These are phyloP conservation scores for Paraconiothyrium brasiliense DNA, from an alignment of 2,329 filamentous ascomycete species.

Conservation along the genomic window DNA sequence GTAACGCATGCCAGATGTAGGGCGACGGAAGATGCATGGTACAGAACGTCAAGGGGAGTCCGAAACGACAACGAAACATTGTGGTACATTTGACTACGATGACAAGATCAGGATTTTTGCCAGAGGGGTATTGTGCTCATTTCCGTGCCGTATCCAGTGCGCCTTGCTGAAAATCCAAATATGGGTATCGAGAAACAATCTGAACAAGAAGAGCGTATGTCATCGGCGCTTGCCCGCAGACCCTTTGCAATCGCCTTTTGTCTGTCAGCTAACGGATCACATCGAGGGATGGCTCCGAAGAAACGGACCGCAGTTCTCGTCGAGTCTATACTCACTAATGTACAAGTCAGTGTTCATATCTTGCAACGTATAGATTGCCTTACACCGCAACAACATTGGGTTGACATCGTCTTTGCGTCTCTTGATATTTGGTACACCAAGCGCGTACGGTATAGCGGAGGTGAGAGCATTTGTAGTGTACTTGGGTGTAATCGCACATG, in stretches of 20 bases:
- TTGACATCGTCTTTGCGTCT: conserved; percentile 65
- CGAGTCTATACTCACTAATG: conserved; percentile 57
- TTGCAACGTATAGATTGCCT: conserved; percentile 18
- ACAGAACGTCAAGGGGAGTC: conserved; percentile 12
- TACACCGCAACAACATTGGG: conserved; percentile 64
- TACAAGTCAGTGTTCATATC: conserved; percentile 21
- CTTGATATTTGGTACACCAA: conserved; percentile 64
- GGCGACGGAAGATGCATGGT: conserved; percentile 22
- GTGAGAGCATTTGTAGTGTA: conserved; percentile 66
- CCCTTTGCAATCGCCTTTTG: conserved; percentile 48
- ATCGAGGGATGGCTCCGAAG: neutral
- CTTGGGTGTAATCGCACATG: conserved; percentile 70
- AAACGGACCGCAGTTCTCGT: conserved; percentile 58
- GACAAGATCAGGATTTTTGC: conserved; percentile 32
- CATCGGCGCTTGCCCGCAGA: conserved; percentile 30
- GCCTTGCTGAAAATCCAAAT: conserved; percentile 39
- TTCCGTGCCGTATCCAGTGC: conserved; percentile 26
- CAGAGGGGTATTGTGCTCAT: conserved; percentile 47
- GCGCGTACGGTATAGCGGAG: conserved; percentile 64
- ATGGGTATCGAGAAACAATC: conserved; percentile 19
- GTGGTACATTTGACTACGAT: conserved; percentile 40
- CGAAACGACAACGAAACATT: conserved; percentile 25
- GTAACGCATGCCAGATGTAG: conserved; percentile 15
- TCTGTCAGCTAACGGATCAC: conserved; percentile 22
- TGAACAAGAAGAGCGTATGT: conserved; percentile 16